Conservation (phyloP, 768 basidiomycete genomes). For the Suillus variegatus region DNA sequence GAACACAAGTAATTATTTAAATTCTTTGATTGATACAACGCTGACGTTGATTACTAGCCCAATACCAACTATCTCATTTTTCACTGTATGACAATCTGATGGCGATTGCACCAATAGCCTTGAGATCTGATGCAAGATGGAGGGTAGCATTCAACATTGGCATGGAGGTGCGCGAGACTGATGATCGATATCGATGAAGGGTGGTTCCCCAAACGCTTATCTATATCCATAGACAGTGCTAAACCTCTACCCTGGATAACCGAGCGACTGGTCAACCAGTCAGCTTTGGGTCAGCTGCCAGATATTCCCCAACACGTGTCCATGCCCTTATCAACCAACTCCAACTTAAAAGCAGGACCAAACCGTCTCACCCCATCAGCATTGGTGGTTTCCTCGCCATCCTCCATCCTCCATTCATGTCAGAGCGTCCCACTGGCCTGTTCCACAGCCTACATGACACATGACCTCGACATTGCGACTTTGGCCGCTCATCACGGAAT, state of each 20-base stretch:
- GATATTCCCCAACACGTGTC: neutral
- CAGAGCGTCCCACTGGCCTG: too few relatives aligned
- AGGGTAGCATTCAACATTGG: neutral
- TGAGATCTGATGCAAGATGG: neutral
- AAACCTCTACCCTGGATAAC: too few relatives aligned
- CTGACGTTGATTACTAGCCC: too few relatives aligned
- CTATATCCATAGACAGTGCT: neutral
- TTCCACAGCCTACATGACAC: too few relatives aligned
- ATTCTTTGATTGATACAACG: too few relatives aligned
- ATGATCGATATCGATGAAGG: neutral
- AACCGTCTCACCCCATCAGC: too few relatives aligned
- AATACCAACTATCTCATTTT: too few relatives aligned
- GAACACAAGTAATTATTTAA: too few relatives aligned
- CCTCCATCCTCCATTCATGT: too few relatives aligned
- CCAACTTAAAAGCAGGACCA: neutral
- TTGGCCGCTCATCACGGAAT: too few relatives aligned
- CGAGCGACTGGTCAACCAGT: neutral
- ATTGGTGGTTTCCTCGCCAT: too few relatives aligned
- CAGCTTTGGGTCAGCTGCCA: neutral
- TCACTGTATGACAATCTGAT: neutral
- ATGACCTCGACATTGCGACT: too few relatives aligned
- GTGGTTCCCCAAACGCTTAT: neutral
- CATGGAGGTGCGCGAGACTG: neutral
- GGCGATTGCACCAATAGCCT: neutral
- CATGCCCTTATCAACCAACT: neutral